Conservation (phyloP, 192 early-diverging fungal genomes). For the Gryganskiella cystojenkinii region DNA sequence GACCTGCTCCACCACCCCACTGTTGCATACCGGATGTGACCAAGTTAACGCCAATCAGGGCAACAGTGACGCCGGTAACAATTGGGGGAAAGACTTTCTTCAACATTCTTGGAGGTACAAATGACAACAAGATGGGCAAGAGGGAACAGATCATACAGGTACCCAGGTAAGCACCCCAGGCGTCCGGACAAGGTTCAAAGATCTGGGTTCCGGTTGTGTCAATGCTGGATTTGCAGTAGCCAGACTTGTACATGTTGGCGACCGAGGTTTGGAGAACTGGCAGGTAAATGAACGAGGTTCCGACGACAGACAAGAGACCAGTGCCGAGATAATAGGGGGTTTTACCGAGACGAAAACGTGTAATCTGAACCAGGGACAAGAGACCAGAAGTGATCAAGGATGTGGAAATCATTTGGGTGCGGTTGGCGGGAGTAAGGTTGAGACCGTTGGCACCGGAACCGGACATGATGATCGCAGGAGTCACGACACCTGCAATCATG, state of each 20-base stretch:
- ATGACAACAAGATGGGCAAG: constrained; percentile 56
- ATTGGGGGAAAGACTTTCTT: constrained; percentile 66
- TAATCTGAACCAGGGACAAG: constrained; percentile 64
- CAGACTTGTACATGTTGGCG: constrained; percentile 52
- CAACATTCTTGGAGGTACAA: constrained; percentile 57
- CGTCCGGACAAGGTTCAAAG: constrained; percentile 31
- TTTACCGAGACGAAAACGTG: constrained; percentile 56
- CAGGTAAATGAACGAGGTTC: constrained; percentile 63
- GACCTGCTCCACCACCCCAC: constrained; percentile 64
- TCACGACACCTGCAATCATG: constrained; percentile 52
- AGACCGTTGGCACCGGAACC: constrained; percentile 32
- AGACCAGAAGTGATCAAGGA: constrained; percentile 65
- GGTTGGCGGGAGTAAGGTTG: constrained; percentile 29
- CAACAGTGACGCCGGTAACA: constrained; percentile 62
- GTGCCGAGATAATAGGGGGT: constrained; percentile 55
- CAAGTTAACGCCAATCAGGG: constrained; percentile 59
- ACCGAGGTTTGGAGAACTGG: constrained; percentile 62
- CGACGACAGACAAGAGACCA: constrained; percentile 62
- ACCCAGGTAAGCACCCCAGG: too few relatives aligned
- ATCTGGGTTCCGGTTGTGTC: constrained; percentile 52
- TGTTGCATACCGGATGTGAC: constrained; percentile 55
- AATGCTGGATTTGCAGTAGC: constrained; percentile 37
- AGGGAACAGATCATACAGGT: constrained; percentile 58
- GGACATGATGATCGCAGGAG: constrained; percentile 48
- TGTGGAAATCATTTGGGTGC: constrained; percentile 58